A percentile compares a stretch with the other conserved stretches of the same genome.
These are phyloP conservation scores for Fusarium kyushuense DNA, from an alignment of 2,329 filamentous ascomycete genomes.

Conservation along the genomic window DNA sequence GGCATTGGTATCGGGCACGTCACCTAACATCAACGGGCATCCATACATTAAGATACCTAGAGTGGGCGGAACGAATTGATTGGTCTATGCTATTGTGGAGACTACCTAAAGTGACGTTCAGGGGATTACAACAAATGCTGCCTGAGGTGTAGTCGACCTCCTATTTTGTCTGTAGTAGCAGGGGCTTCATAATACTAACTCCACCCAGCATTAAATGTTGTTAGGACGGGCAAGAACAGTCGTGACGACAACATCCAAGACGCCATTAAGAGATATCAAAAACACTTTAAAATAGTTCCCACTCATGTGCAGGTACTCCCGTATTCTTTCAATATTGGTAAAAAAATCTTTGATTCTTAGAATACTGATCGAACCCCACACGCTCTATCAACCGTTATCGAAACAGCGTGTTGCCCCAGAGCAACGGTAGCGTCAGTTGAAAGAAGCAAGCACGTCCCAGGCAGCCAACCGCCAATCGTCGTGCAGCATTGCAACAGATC, in stretches of 20 bases:
- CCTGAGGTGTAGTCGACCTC: slow-evolving; percentile 43
- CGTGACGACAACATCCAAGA: not conserved
- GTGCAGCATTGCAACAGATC: slow-evolving; percentile 17
- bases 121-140: slow-evolving; percentile 19
- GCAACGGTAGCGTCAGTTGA: slow-evolving; percentile 38
- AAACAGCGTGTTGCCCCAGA: slow-evolving; percentile 44
- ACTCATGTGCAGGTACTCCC: not conserved
- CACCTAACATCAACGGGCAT: not conserved
- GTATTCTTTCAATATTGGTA: no score
- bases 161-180: slow-evolving; percentile 35
- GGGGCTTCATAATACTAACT: slow-evolving; percentile 40
- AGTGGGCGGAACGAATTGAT: not conserved
- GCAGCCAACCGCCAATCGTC: slow-evolving; percentile 35
- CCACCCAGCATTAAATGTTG: slow-evolving; percentile 50
- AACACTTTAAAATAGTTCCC: not conserved
- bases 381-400: slow-evolving; percentile 47
- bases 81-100: not conserved
- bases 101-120: slow-evolving; percentile 11
- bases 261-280: not conserved
- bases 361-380: not conserved
- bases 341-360: not conserved
- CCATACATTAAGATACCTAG: not conserved
- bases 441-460: slow-evolving; percentile 38
- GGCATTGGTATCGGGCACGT: not conserved
- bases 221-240: slow-evolving; percentile 37